Evolutionary conservation across 257 asterid genomes (phyloP), one percentile per base, ranked within the genome.

Genomic region (Coffea eugenioides): DNA sequence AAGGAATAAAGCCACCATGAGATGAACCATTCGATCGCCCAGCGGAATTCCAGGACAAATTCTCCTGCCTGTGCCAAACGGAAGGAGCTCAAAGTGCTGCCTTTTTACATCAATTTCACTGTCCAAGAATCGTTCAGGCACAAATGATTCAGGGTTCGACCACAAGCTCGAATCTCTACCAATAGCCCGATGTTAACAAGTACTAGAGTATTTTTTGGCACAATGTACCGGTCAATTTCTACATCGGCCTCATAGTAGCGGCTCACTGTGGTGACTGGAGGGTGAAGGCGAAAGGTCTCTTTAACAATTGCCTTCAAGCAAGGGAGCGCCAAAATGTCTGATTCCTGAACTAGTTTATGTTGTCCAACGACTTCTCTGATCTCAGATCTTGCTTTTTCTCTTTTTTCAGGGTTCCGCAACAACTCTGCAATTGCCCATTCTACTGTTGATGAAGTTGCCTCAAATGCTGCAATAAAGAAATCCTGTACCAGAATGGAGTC

Each of bases 11-110:
- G 80, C 89, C 14, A 89, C 0, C 87, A 87, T 85, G 0, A 83
- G 75, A 48, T 84, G 88, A 66, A 87, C 82, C 88, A 87, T 86
- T 25, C 88, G 77, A 69, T 79, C 0, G 0, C 88, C 91, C 76
- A 87, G 52, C 0, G 91, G 86, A 74, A 87, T 9, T 6, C 89
- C 93, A 0, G 88, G 91, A 43, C 90, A 89, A 0, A 79, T 84
- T 20, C 91, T 84, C 52, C 90, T 74, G 0, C 89, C 90, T 0
- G 87, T 71, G 0, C 88, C 92, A 20, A 89, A 87, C 0, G 92
- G 88, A 39, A 39, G 43, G 43, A 39, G 5, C 43, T 39, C 43
- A 39, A 39, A 39, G 2, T 39, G 43, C 43, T 39, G 43, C 43
- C 43, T 5, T 39, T 39, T 39, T 39, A 4, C 43, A 39, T 39